A percentile compares a stretch with the other conserved stretches of the same genome.
Conservation (phyloP, 2,329 filamentous ascomycete genomes). For the Fusarium haematococcum region DNA sequence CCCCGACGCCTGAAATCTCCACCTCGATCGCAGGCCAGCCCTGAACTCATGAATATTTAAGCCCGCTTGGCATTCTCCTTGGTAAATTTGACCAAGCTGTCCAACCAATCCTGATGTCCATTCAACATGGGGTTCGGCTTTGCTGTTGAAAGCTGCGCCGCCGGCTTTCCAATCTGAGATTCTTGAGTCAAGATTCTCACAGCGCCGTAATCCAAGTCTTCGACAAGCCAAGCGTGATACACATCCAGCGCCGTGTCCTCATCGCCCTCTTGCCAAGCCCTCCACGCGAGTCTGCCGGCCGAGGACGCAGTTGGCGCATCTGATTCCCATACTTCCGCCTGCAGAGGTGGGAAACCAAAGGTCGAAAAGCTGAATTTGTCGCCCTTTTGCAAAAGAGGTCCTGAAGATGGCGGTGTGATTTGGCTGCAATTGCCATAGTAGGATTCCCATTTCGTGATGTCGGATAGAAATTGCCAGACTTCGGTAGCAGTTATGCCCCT, state of each 20-base stretch:
- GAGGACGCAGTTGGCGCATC: conserved; percentile 23
- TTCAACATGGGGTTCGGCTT: conserved; percentile 45
- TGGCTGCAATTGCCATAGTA: conserved; percentile 41
- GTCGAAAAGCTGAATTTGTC: conserved; percentile 46
- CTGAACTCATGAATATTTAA: background rate
- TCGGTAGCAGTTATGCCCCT: conserved; percentile 42
- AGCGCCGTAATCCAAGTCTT: conserved; percentile 42
- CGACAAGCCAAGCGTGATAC: conserved; percentile 47
- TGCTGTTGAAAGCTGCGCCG: conserved; percentile 25
- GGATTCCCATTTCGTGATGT: conserved; percentile 45
- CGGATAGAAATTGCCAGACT: conserved; percentile 42
- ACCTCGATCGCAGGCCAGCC: background rate
- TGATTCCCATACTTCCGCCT: conserved; percentile 25
- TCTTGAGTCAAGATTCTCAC: conserved; percentile 47
- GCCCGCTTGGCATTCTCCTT: background rate
- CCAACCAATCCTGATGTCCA: conserved; percentile 47
- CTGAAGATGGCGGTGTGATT: conserved; percentile 42
- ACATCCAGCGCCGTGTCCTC: conserved; percentile 33
- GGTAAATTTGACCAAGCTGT: conserved; percentile 36
- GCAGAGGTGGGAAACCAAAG: conserved; percentile 39
- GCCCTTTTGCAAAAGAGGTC: conserved; percentile 37
- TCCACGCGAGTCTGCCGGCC: conserved; percentile 44
- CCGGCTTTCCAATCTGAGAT: conserved; percentile 45
- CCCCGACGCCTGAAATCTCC: background rate
- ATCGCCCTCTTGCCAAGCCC: conserved; percentile 32